Conservation (phyloP, 1,139 yeast genomes). For the Barnettozyma hawaiiensis region DNA sequence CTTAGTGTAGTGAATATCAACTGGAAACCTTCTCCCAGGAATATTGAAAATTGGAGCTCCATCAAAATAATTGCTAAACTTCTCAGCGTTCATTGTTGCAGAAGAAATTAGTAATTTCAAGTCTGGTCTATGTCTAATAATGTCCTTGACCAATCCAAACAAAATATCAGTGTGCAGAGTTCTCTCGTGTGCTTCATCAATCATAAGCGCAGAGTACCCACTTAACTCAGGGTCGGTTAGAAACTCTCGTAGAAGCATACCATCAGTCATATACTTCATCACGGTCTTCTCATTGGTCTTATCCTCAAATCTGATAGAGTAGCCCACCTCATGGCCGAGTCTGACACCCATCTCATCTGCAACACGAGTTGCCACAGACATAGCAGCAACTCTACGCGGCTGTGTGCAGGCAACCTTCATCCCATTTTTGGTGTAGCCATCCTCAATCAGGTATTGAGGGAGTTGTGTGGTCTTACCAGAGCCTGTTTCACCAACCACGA, state of each 20-base stretch:
- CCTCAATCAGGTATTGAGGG: constrained; percentile 83
- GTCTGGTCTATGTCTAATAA: constrained; percentile 57
- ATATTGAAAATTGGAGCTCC: constrained; percentile 81
- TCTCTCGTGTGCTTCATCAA: constrained; percentile 97
- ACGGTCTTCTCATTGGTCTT: constrained; percentile 55
- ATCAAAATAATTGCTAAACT: constrained; percentile 73
- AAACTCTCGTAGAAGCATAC: constrained; percentile 85
- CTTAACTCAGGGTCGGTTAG: constrained; percentile 66
- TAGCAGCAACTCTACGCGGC: constrained; percentile 94
- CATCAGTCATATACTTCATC: constrained; percentile 89
- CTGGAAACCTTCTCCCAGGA: constrained; percentile 90
- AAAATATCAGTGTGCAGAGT: constrained; percentile 90
- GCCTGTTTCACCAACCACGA: constrained; percentile 96
- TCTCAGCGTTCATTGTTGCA: constrained; percentile 88
- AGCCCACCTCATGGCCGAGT: constrained; percentile 81
- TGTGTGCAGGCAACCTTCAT: constrained; percentile 83
- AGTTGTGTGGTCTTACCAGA: constrained; percentile 96
- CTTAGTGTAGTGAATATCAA: constrained; percentile 76
- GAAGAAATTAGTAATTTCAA: constrained; percentile 77
- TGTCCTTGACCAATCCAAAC: constrained; percentile 73
- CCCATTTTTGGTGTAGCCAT: constrained; percentile 58
- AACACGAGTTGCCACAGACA: constrained; percentile 87
- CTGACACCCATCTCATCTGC: constrained; percentile 75
- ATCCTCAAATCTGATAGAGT: constrained; percentile 83
- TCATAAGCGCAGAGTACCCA: constrained; percentile 75